phyloP scores from a whole-genome alignment of 768 basidiomycete species.

The Saitozyma podzolica region DNA sequence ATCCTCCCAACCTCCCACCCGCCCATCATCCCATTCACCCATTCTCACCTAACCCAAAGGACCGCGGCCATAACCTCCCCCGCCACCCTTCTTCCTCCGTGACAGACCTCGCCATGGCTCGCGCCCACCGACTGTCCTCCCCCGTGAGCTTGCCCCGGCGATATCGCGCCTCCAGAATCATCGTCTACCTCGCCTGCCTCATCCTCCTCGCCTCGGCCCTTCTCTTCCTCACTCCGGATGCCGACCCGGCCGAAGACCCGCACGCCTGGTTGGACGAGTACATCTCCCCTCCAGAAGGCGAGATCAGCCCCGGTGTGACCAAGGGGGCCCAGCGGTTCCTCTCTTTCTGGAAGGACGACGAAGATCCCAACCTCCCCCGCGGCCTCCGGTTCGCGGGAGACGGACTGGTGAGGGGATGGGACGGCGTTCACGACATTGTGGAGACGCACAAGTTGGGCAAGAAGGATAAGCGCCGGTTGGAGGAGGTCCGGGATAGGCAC shows the following conservation, averaged over 20 bases:
- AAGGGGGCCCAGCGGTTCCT: background rate
- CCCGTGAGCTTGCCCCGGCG: background rate
- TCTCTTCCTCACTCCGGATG: slow-evolving; percentile 1
- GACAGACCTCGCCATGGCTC: too few relatives aligned
- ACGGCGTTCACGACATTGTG: slow-evolving; percentile 27
- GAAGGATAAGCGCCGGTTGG: slow-evolving; percentile 25
- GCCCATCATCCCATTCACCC: too few relatives aligned
- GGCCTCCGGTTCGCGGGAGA: slow-evolving; percentile 15
- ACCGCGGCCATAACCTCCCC: too few relatives aligned
- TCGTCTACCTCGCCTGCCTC: background rate
- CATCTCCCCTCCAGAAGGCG: background rate
- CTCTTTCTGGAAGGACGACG: too few relatives aligned
- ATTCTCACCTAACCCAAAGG: too few relatives aligned
- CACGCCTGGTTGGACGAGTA: background rate
- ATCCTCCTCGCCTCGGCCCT: background rate
- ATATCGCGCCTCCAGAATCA: background rate
- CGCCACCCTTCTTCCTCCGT: too few relatives aligned
- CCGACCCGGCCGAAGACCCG: slow-evolving; percentile 1
- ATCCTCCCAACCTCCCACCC: too few relatives aligned
- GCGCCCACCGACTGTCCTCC: too few relatives aligned
- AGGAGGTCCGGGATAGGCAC: slow-evolving; percentile 33
- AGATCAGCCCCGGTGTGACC: background rate
- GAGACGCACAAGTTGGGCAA: slow-evolving; percentile 18
- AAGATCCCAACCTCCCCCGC: background rate
- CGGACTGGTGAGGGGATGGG: slow-evolving; percentile 44